These are phyloP conservation scores for Pluteus cervinus DNA, from an alignment of 768 basidiomycete genomes.

Conservation along the genomic window DNA sequence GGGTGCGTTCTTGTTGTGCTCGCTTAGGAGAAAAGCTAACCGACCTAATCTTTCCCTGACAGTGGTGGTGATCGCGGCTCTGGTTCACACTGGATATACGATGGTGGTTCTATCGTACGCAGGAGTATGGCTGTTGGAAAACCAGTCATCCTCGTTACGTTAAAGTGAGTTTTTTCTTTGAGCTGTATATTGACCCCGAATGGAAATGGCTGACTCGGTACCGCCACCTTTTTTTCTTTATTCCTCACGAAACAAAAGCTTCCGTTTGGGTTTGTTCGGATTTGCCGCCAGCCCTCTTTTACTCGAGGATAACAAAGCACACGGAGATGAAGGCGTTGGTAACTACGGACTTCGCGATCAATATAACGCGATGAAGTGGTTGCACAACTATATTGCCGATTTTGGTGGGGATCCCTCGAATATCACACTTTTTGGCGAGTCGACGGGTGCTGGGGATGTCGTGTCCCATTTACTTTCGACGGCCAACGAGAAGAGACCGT, in stretches of 20 bases:
- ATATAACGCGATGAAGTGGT: conserved; percentile 56
- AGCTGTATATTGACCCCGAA: background rate
- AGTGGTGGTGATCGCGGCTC: conserved; percentile 71
- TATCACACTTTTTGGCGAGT: conserved; percentile 45
- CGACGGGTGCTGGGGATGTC: conserved; percentile 53
- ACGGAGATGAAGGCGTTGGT: conserved; percentile 66
- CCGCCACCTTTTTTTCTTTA: background rate
- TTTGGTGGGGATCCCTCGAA: conserved; percentile 68
- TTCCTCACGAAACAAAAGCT: conserved; percentile 34
- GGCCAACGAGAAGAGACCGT: conserved; percentile 48
- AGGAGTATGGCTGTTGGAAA: conserved; percentile 57
- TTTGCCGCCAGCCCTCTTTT: conserved; percentile 65
- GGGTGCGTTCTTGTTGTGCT: conserved; percentile 43
- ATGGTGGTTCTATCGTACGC: conserved; percentile 65
- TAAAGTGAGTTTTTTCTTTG: conserved; percentile 51
- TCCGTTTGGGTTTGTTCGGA: conserved; percentile 72
- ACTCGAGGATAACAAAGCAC: conserved; percentile 57
- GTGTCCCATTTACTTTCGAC: conserved; percentile 58
- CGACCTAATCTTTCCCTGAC: conserved; percentile 8
- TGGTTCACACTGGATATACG: conserved; percentile 74
- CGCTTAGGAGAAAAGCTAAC: conserved; percentile 5
- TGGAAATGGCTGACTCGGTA: background rate
- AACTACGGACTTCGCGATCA: conserved; percentile 76
- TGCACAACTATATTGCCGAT: conserved; percentile 49
- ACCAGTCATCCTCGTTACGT: conserved; percentile 65